These are phyloP conservation scores for Mollisiaceae sp. DNA, from an alignment of 2,329 filamentous ascomycete genomes.

Conservation along the genomic window DNA sequence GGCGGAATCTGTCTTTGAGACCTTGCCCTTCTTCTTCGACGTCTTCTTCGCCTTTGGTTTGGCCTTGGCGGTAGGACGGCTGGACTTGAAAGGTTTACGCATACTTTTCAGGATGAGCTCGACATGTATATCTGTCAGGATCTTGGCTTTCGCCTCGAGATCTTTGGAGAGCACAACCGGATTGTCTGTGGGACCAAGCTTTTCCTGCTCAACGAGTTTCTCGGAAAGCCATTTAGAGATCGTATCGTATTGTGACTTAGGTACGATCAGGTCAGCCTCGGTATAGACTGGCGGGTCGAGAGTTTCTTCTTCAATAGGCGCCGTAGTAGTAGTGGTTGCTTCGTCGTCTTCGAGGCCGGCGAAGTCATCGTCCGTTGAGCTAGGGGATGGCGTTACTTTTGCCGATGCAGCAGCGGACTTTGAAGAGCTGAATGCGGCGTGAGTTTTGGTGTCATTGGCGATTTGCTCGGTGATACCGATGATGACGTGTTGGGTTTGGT, in stretches of 20 bases:
- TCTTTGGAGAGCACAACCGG: constrained; percentile 77
- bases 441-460: constrained; percentile 68
- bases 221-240: constrained; percentile 76
- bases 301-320: constrained; percentile 51
- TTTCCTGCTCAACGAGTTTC: constrained; percentile 72
- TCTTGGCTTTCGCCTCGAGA: constrained; percentile 68
- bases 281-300: constrained; percentile 72
- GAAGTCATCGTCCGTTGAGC: constrained; percentile 56
- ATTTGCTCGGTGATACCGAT: constrained; percentile 74
- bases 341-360: constrained; percentile 81
- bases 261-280: constrained; percentile 69
- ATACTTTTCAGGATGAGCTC: constrained; percentile 74
- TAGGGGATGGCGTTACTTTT: constrained; percentile 48
- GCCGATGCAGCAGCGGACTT: constrained; percentile 47
- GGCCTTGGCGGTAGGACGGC: constrained; percentile 40
- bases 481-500: constrained; percentile 73
- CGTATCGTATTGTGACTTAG: constrained; percentile 66
- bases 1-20: constrained; percentile 41
- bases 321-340: constrained; percentile 40
- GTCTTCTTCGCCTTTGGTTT: constrained; percentile 46
- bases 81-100: constrained; percentile 51
- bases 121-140: constrained; percentile 73
- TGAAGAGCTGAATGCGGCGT: constrained; percentile 56
- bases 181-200: constrained; percentile 72
- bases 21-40: constrained; percentile 44